Percentiles rank a stretch among this genome's conserved stretches.
These are phyloP conservation scores for Microsporum canis DNA, from an alignment of 2,329 filamentous ascomycete genomes.

Conservation along the genomic window DNA sequence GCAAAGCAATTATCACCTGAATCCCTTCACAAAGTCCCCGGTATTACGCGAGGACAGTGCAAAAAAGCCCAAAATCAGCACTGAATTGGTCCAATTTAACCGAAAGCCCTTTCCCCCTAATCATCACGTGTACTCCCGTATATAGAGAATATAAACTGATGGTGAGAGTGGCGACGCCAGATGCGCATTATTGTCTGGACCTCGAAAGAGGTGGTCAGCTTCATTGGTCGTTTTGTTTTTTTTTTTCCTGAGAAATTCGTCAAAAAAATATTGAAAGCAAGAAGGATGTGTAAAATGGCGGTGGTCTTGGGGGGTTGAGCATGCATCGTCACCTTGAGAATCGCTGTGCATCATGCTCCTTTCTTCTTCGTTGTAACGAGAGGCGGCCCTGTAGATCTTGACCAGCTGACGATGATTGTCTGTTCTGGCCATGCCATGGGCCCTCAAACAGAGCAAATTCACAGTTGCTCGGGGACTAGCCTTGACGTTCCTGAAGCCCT, in stretches of 20 bases:
- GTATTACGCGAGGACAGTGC: background rate
- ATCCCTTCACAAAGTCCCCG: background rate
- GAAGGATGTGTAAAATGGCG: background rate
- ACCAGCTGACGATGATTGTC: background rate
- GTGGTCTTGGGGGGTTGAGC: background rate
- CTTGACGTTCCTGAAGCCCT: background rate
- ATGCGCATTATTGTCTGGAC: background rate
- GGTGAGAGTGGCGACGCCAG: background rate
- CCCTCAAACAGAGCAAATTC: background rate
- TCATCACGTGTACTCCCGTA: background rate
- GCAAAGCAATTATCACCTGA: background rate
- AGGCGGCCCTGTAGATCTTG: slow-evolving; percentile 1
- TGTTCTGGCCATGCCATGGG: background rate
- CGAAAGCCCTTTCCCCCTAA: background rate
- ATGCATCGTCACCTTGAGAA: background rate
- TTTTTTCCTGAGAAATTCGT: background rate
- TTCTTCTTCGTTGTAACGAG: background rate
- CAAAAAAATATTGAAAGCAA: background rate
- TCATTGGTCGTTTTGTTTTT: background rate
- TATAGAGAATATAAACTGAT: background rate
- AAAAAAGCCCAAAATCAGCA: background rate
- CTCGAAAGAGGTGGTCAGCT: background rate
- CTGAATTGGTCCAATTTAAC: background rate
- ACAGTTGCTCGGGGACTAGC: background rate
- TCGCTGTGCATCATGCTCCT: background rate